Conservation (phyloP, 768 basidiomycete genomes). For the Serendipita sp. region DNA sequence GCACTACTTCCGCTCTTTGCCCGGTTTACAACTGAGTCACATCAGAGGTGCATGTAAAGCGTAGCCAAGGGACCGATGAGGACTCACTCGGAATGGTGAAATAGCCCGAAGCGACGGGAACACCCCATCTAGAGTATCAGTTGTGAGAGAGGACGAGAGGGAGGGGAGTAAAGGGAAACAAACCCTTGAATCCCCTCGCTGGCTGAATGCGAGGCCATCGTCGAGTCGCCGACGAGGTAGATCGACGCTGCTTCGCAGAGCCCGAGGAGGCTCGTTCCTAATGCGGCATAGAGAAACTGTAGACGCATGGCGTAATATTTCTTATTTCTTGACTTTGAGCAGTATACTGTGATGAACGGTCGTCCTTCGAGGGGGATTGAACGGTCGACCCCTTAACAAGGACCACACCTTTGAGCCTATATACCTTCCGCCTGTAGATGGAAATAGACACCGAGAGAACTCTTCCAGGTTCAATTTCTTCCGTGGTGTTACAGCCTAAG, state of each 20-base stretch:
- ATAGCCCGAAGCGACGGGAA: conserved; percentile 8
- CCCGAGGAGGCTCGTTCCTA: no score
- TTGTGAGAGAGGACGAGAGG: not conserved
- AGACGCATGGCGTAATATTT: no score
- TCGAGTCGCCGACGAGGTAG: conserved; percentile 16
- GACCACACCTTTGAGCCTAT: no score
- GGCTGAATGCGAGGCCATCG: conserved; percentile 11
- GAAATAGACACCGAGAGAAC: no score
- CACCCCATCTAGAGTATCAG: conserved; percentile 5
- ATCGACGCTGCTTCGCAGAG: conserved; percentile 8
- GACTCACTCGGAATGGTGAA: not conserved
- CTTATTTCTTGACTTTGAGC: no score
- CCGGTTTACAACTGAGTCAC: conserved; percentile 27
- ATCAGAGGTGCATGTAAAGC: conserved; percentile 24
- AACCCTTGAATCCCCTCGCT: conserved; percentile 9
- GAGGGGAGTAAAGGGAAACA: not conserved
- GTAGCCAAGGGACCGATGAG: conserved; percentile 16
- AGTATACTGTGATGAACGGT: no score
- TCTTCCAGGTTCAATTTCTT: no score
- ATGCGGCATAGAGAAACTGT: no score
- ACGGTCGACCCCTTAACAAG: no score
- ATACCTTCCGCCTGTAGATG: no score
- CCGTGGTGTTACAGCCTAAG: no score
- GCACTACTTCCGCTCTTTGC: conserved; percentile 32
- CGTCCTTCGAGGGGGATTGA: no score